Evolutionary conservation across 331 rosid genomes (phyloP).

Genomic region (Dryas integrifolia): DNA sequence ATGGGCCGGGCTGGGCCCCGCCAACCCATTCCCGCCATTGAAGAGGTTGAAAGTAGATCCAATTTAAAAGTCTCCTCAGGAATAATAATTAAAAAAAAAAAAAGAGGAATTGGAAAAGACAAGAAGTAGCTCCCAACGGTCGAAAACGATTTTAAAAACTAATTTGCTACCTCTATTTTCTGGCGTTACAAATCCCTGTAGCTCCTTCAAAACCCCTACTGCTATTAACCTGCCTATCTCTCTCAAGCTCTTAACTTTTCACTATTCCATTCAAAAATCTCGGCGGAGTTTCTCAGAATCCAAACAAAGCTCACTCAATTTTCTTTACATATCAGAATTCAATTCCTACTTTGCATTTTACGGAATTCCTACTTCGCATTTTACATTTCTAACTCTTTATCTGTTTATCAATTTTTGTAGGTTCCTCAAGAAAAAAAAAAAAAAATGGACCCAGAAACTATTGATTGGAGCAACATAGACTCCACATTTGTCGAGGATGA

Average conservation of each 20-base stretch:
- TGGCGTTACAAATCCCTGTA: conserved; percentile 33
- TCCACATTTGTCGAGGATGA: conserved; percentile 41
- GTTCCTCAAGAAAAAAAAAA: background rate
- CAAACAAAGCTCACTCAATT: background rate
- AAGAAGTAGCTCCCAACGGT: conserved; percentile 33
- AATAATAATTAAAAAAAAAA: background rate
- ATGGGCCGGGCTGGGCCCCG: too few relatives aligned
- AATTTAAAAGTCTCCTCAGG: too few relatives aligned
- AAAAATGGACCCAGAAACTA: conserved; percentile 43
- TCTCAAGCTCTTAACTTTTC: background rate
- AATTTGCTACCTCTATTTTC: background rate
- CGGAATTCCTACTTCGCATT: background rate
- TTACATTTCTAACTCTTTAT: too few relatives aligned
- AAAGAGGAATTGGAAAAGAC: background rate
- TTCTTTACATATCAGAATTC: background rate
- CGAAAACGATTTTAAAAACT: conserved; percentile 26
- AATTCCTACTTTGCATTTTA: background rate
- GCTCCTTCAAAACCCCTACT: conserved; percentile 4
- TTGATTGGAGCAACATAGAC: conserved; percentile 46
- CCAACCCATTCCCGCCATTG: too few relatives aligned
- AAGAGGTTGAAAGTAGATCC: too few relatives aligned
- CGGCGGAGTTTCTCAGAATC: background rate
- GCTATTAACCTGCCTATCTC: background rate
- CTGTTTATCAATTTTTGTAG: conserved; percentile 12
- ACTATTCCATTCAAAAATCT: background rate